A percentile compares a stretch with the other conserved stretches of the same genome.
Conservation (phyloP, 306 rosid genomes). For the Prunus mongolica region DNA sequence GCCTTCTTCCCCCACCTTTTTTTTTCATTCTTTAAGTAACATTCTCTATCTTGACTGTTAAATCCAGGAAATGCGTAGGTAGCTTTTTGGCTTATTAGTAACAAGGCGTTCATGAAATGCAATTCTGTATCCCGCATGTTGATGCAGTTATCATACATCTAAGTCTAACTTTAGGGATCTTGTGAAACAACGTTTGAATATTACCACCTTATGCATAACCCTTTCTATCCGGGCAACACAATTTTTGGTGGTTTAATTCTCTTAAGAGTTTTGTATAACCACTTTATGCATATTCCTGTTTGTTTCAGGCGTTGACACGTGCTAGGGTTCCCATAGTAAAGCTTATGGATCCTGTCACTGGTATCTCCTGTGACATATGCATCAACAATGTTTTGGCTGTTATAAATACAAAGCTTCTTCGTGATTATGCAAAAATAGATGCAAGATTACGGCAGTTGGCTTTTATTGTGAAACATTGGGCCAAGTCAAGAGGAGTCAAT, state of each 20-base stretch:
- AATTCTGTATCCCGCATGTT: not conserved
- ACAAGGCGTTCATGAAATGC: not conserved
- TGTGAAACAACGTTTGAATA: not conserved
- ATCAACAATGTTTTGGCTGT: constrained; percentile 94
- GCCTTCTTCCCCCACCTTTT: not conserved
- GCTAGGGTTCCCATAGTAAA: constrained; percentile 98
- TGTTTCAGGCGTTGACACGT: constrained; percentile 83
- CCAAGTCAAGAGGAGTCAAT: constrained; percentile 95
- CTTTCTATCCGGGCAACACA: not conserved
- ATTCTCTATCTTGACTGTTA: not conserved
- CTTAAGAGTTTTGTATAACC: not conserved
- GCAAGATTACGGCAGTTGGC: constrained; percentile 73
- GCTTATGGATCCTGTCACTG: constrained; percentile 92
- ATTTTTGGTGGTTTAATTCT: not conserved
- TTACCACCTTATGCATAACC: not conserved
- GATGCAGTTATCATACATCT: not conserved
- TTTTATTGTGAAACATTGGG: constrained; percentile 94
- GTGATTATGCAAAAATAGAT: constrained; percentile 78
- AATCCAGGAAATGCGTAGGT: not conserved
- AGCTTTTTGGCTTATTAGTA: not conserved
- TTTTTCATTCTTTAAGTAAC: not conserved
- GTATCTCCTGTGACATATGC: constrained; percentile 94
- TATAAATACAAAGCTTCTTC: constrained; percentile 86
- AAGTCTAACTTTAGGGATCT: not conserved
- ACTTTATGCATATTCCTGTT: not conserved